phyloP scores from a whole-genome alignment of 2,329 filamentous ascomycete species.

The Colletotrichum caudatum region DNA sequence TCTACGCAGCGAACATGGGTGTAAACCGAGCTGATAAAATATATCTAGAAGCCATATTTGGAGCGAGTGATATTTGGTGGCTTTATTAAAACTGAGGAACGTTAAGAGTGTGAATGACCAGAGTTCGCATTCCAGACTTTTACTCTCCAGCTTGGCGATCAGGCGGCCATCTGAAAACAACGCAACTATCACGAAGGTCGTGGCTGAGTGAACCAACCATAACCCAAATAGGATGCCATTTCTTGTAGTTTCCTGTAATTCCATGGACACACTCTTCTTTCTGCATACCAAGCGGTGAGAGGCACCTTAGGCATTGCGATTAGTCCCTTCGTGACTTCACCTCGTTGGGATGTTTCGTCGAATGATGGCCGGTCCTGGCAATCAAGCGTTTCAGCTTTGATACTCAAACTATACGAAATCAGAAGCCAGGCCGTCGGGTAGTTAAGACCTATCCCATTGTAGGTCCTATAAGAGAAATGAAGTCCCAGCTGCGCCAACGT shows the following conservation, averaged over 20 bases:
- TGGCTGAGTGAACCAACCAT: not conserved
- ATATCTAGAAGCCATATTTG: not conserved
- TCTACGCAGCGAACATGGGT: not conserved
- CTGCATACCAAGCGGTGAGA: not conserved
- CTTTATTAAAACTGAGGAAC: no score
- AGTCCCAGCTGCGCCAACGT: slow-evolving; percentile 3
- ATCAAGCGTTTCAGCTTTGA: slow-evolving; percentile 37
- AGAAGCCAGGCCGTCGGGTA: not conserved
- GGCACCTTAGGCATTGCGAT: slow-evolving; percentile 20
- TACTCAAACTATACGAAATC: slow-evolving; percentile 7
- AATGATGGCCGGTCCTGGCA: slow-evolving; percentile 23
- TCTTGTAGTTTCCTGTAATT: slow-evolving; percentile 14
- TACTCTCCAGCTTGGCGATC: slow-evolving; percentile 20
- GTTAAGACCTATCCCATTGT: not conserved
- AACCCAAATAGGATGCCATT: slow-evolving; percentile 12
- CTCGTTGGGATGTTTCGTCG: slow-evolving; percentile 33
- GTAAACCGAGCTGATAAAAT: fast-evolving
- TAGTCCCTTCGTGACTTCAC: slow-evolving; percentile 20
- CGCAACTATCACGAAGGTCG: slow-evolving; percentile 16
- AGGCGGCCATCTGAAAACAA: slow-evolving; percentile 5
- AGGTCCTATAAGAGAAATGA: no score
- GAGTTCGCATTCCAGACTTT: not conserved
- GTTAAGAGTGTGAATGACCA: slow-evolving; percentile 23
- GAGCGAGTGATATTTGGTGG: no score
- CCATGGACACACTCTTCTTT: not conserved